These are phyloP conservation scores for Puccinellia tenuiflora DNA, from an alignment of 176 grass and related monocot genomes.

Conservation along the genomic window DNA sequence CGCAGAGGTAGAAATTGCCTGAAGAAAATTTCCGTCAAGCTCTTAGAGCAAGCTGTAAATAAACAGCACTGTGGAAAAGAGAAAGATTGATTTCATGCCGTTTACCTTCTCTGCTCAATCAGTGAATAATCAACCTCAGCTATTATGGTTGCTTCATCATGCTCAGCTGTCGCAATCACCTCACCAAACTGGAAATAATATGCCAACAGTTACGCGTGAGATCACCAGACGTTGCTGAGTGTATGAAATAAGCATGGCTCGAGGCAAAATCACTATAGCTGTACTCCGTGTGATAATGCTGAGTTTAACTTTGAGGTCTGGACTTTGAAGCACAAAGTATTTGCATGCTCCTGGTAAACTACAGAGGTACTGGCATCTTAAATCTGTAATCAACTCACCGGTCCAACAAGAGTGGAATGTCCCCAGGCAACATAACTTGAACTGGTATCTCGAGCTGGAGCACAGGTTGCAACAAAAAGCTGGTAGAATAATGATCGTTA, in stretches of 20 bases:
- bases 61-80: not conserved
- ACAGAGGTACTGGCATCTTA: not conserved
- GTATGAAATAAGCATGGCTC: not conserved
- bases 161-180: constrained; percentile 79
- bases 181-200: constrained; percentile 76
- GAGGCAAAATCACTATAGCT: not conserved
- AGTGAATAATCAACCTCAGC: constrained; percentile 91
- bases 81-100: not conserved
- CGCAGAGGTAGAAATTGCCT: constrained; percentile 73
- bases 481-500: constrained; percentile 14
- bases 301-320: not conserved
- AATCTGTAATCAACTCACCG: constrained; percentile 51
- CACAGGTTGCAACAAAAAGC: constrained; percentile 78
- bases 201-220: not conserved
- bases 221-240: not conserved
- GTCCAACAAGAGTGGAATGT: constrained; percentile 91
- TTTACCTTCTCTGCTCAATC: constrained; percentile 74
- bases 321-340: not conserved
- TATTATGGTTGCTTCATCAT: constrained; percentile 59
- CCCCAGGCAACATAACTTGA: constrained; percentile 83
- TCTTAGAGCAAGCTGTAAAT: not conserved
- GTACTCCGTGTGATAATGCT: not conserved
- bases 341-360: not conserved
- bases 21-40: not conserved
- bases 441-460: constrained; percentile 59